phyloP scores from a whole-genome alignment of 202 grass and related monocot genomes.

The Digitaria exilis region DNA sequence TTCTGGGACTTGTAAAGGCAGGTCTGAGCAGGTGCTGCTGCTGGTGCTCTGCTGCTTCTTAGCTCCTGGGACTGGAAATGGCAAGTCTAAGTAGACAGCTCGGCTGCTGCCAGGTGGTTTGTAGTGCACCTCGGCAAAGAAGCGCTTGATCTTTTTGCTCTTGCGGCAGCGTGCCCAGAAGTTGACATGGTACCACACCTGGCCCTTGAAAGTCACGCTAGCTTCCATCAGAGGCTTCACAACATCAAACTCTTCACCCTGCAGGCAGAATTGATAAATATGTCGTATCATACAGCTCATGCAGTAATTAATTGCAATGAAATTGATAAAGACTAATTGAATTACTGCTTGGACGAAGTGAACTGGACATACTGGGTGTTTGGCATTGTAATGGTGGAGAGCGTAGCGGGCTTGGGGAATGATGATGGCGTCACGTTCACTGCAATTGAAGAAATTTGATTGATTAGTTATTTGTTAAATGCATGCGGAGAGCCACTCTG shows the following conservation, averaged over 20 bases:
- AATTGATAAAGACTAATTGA: conserved; percentile 13
- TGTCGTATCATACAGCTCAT: not conserved
- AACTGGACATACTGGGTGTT: conserved; percentile 22
- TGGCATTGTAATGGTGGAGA: conserved; percentile 25
- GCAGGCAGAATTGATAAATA: not conserved
- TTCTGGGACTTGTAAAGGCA: not conserved
- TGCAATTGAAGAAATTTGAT: conserved; percentile 7
- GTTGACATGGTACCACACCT: conserved; percentile 19
- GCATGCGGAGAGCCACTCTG: not conserved
- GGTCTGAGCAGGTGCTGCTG: not conserved
- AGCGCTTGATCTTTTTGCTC: conserved; percentile 24
- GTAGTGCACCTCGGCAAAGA: conserved; percentile 31
- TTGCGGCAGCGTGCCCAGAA: conserved; percentile 33
- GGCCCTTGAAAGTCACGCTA: not conserved
- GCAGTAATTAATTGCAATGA: conserved; percentile 1
- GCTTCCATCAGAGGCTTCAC: conserved; percentile 26
- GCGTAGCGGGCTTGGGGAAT: not conserved
- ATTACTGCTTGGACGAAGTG: not conserved
- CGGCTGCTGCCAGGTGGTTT: not conserved
- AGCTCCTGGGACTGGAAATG: not conserved
- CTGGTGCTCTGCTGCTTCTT: not conserved
- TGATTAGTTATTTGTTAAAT: not conserved
- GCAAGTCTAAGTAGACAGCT: not conserved
- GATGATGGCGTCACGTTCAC: not conserved
- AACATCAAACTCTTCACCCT: conserved; percentile 25